A percentile compares a stretch with the other conserved stretches of the same genome.
These are phyloP conservation scores for Isatis tinctoria DNA, from an alignment of 345 rosid genomes.

Conservation along the genomic window DNA sequence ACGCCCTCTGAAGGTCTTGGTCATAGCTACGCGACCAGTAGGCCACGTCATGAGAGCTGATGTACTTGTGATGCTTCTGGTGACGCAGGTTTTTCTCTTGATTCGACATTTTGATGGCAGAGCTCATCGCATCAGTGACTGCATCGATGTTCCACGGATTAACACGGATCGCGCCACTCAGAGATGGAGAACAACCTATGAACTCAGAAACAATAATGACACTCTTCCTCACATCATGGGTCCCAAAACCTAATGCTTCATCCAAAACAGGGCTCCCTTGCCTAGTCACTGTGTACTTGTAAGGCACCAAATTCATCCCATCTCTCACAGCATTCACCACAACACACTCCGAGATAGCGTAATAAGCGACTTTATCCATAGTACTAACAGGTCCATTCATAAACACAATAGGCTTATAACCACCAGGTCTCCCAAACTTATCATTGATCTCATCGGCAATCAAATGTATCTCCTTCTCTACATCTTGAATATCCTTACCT, in stretches of 20 bases:
- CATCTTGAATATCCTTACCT: slow-evolving; percentile 72
- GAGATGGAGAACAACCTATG: slow-evolving; percentile 87
- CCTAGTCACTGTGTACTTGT: slow-evolving; percentile 67
- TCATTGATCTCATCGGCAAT: slow-evolving; percentile 47
- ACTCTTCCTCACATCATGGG: slow-evolving; percentile 47
- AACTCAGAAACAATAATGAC: slow-evolving; percentile 78
- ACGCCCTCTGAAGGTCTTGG: slow-evolving; percentile 76
- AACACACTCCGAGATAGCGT: slow-evolving; percentile 66
- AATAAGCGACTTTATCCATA: slow-evolving; percentile 63
- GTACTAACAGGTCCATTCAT: slow-evolving; percentile 51
- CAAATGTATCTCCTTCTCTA: slow-evolving; percentile 38
- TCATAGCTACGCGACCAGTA: slow-evolving; percentile 78
- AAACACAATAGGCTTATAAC: slow-evolving; percentile 62
- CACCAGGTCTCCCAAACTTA: slow-evolving; percentile 49
- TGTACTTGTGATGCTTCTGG: slow-evolving; percentile 77
- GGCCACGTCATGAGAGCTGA: slow-evolving; percentile 73
- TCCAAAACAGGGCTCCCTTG: slow-evolving; percentile 67
- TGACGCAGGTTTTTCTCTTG: slow-evolving; percentile 66
- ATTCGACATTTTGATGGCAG: slow-evolving; percentile 42
- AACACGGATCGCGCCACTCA: slow-evolving; percentile 81
- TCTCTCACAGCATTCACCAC: slow-evolving; percentile 80
- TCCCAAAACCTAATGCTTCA: slow-evolving; percentile 42
- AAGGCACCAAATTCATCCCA: slow-evolving; percentile 89
- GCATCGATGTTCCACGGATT: slow-evolving; percentile 79
- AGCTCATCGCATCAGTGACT: slow-evolving; percentile 57